A percentile compares a stretch with the other conserved stretches of the same genome.
phyloP scores from a whole-genome alignment of 2,329 filamentous ascomycete species.

The Myriosclerotinia scirpicola region DNA sequence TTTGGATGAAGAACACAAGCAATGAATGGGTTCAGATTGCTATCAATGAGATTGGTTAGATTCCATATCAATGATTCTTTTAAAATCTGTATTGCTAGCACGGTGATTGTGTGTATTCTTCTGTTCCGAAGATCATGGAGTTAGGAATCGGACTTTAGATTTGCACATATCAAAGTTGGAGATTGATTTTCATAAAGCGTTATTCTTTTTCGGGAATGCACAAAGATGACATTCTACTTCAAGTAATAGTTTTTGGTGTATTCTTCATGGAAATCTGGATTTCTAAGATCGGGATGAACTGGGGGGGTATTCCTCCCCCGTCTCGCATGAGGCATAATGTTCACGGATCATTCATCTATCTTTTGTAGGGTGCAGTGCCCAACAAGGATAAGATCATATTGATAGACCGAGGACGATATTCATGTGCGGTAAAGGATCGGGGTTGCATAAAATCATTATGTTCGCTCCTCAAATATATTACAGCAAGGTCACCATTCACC shows the following conservation, averaged over 20 bases:
- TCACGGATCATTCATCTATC: background rate
- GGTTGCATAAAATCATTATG: background rate
- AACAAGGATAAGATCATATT: background rate
- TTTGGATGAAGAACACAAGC: slow-evolving; percentile 41
- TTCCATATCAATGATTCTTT: slow-evolving; percentile 14
- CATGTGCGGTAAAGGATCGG: background rate
- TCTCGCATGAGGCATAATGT: background rate
- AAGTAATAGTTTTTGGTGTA: background rate
- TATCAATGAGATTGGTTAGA: slow-evolving; percentile 31
- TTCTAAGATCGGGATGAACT: background rate
- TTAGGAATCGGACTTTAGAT: too few relatives aligned
- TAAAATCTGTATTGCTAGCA: background rate
- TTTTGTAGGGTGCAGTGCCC: too few relatives aligned
- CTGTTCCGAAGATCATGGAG: too few relatives aligned
- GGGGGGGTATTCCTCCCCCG: background rate
- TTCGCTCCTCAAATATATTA: background rate
- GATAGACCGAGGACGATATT: background rate
- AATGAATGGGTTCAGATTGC: slow-evolving; percentile 39
- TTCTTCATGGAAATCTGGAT: background rate
- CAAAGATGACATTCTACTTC: background rate
- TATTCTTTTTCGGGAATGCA: too few relatives aligned
- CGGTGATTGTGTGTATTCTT: background rate
- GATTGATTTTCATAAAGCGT: too few relatives aligned
- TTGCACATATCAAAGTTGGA: too few relatives aligned
- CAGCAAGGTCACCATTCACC: background rate